These are phyloP conservation scores for Circinella minor DNA, from an alignment of 371 early-diverging fungal species.

Conservation along the genomic window DNA sequence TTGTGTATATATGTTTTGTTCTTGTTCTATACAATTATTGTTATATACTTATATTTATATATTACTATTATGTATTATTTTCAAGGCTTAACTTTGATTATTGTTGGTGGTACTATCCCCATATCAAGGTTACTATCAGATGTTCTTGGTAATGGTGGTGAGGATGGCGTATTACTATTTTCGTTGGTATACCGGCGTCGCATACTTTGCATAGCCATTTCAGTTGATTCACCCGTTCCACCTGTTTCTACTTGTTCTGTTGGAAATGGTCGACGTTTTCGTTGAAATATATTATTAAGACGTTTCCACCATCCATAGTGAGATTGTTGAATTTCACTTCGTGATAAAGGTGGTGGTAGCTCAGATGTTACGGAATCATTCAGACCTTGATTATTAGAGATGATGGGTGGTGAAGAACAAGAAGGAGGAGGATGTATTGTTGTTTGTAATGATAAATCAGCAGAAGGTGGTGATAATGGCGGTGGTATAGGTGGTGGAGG, in stretches of 20 bases:
- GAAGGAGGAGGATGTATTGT: neutral
- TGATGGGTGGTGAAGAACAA: too few relatives aligned
- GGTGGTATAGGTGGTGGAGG: slow-evolving; percentile 15
- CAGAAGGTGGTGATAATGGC: neutral
- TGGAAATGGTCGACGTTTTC: neutral
- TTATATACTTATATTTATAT: slow-evolving; percentile 1
- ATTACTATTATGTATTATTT: neutral
- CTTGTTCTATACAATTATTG: slow-evolving; percentile 2
- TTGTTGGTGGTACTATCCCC: neutral
- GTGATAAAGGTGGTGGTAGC: neutral
- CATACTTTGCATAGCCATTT: slow-evolving; percentile 4
- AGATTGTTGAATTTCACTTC: neutral
- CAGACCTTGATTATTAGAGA: too few relatives aligned
- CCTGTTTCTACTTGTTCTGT: neutral
- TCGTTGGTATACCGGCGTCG: slow-evolving; percentile 3
- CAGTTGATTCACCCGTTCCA: neutral
- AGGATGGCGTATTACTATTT: neutral
- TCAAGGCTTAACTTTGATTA: slow-evolving; percentile 8
- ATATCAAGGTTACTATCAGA: neutral
- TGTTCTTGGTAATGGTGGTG: neutral
- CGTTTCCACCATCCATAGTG: neutral
- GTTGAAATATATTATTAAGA: neutral
- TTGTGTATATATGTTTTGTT: too few relatives aligned
- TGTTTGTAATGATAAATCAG: neutral
- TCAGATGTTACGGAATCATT: too few relatives aligned